Percentiles rank a stretch among this genome's conserved stretches.
These are phyloP conservation scores for Pseudoturritis turrita DNA, from an alignment of 345 rosid genomes.

Conservation along the genomic window DNA sequence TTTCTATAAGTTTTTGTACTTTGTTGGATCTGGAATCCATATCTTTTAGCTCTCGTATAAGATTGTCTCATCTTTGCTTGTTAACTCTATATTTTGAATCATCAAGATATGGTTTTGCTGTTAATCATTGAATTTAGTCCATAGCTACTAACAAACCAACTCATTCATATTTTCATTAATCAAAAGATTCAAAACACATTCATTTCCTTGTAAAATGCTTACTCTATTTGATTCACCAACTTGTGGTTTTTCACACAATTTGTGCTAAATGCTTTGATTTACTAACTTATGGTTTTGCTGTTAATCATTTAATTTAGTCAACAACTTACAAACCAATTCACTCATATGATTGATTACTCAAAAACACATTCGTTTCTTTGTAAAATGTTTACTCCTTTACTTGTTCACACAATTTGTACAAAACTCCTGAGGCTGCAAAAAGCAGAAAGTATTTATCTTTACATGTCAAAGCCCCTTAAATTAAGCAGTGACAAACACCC, in stretches of 20 bases:
- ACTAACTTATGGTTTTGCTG: slow-evolving; percentile 17
- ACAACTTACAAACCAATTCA: too few relatives aligned
- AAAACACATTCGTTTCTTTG: too few relatives aligned
- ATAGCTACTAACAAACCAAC: too few relatives aligned
- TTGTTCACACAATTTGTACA: not conserved
- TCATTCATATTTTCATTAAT: not conserved
- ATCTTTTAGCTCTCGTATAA: slow-evolving; percentile 24
- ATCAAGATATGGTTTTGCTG: slow-evolving; percentile 14
- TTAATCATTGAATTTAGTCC: not conserved
- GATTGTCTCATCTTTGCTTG: slow-evolving; percentile 14
- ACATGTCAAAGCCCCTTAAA: not conserved
- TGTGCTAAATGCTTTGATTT: too few relatives aligned
- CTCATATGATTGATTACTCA: not conserved
- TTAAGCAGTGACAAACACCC: slow-evolving; percentile 67
- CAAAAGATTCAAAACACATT: too few relatives aligned
- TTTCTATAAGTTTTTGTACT: slow-evolving; percentile 14
- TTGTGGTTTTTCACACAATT: not conserved
- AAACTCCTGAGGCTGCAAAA: not conserved
- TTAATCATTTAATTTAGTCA: not conserved
- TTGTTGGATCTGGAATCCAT: slow-evolving; percentile 12
- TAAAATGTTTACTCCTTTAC: not conserved
- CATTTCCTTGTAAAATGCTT: too few relatives aligned
- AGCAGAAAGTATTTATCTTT: not conserved
- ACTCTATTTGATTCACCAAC: too few relatives aligned
- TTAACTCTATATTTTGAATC: slow-evolving; percentile 9